Evolutionary conservation across 345 rosid species (phyloP).

Genomic region (Tarenaya hassleriana): DNA sequence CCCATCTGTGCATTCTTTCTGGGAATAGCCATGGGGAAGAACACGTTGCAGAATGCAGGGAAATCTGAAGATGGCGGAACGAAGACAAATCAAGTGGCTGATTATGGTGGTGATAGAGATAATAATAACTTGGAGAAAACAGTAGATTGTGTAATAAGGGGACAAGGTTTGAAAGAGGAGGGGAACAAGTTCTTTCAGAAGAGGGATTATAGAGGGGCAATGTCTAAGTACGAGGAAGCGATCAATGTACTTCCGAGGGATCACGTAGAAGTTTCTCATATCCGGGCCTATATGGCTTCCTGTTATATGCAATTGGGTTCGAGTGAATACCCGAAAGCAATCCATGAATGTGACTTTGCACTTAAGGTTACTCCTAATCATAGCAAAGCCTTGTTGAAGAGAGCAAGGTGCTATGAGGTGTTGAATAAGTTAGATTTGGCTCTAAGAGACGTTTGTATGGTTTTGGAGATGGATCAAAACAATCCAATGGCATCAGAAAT

Average conservation of each 20-base stretch:
- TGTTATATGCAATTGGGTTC: conserved; percentile 89
- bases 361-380: conserved; percentile 59
- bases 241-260: conserved; percentile 66
- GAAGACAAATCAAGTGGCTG: conserved; percentile 34
- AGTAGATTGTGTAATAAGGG: conserved; percentile 43
- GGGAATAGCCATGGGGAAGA: too few relatives aligned
- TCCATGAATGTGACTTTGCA: conserved; percentile 71
- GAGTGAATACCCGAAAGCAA: conserved; percentile 63
- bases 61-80: conserved; percentile 29
- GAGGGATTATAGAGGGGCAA: conserved; percentile 67
- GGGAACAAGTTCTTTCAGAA: conserved; percentile 79
- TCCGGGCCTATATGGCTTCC: conserved; percentile 73
- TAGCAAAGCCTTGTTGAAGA: conserved; percentile 68
- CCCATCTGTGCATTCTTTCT: too few relatives aligned
- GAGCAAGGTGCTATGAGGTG: conserved; percentile 87
- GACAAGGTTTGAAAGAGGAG: conserved; percentile 71
- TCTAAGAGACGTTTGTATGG: conserved; percentile 55
- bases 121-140: conserved; percentile 41
- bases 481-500: conserved; percentile 73
- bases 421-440: conserved; percentile 78
- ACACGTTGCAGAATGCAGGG: conserved; percentile 30
- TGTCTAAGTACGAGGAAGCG: conserved; percentile 72
- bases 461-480: conserved; percentile 59
- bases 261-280: conserved; percentile 57
- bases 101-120: not conserved